Percentiles rank a stretch among this genome's conserved stretches.
Evolutionary conservation across 2,329 filamentous ascomycete species (phyloP).

Genomic region (Verticillium albo-atrum): DNA sequence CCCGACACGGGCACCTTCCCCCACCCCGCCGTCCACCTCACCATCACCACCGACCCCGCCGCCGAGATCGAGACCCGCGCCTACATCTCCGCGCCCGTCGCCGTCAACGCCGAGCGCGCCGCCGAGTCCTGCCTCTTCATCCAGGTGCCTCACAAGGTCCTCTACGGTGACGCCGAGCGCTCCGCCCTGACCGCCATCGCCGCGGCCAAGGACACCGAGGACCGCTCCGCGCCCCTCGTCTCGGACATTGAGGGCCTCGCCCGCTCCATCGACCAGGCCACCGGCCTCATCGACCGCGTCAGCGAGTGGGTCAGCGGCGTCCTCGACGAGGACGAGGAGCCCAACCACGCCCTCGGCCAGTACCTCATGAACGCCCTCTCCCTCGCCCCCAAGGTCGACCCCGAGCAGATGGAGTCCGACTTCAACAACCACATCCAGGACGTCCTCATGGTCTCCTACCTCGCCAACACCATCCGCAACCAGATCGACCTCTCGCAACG

Average conservation of each 20-base stretch:
- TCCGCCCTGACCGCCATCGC: constrained; percentile 75
- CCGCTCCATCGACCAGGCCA: constrained; percentile 78
- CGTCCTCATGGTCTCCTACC: constrained; percentile 94
- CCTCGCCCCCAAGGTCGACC: constrained; percentile 90
- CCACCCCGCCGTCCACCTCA: constrained; percentile 95
- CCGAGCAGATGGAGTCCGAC: constrained; percentile 86
- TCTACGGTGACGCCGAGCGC: constrained; percentile 71
- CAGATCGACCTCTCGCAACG: constrained; percentile 98
- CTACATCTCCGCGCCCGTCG: constrained; percentile 94
- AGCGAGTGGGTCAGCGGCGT: constrained; percentile 90
- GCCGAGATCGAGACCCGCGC: constrained; percentile 85
- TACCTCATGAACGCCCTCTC: constrained; percentile 92
- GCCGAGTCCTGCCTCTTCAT: constrained; percentile 97
- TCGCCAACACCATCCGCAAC: constrained; percentile 97
- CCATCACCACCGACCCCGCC: constrained; percentile 84
- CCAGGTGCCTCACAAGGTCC: constrained; percentile 90
- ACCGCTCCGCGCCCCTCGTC: constrained; percentile 66
- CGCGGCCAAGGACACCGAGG: constrained; percentile 73
- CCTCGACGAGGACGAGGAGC: constrained; percentile 83
- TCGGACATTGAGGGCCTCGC: constrained; percentile 90
- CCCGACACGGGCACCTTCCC: constrained; percentile 96
- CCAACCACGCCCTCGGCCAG: constrained; percentile 88
- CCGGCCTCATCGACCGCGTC: constrained; percentile 86
- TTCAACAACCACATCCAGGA: constrained; percentile 99
- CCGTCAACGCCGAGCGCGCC: constrained; percentile 89